Evolutionary conservation across 2,329 filamentous ascomycete genomes (phyloP).

Genomic region (Fusarium tricinctum): DNA sequence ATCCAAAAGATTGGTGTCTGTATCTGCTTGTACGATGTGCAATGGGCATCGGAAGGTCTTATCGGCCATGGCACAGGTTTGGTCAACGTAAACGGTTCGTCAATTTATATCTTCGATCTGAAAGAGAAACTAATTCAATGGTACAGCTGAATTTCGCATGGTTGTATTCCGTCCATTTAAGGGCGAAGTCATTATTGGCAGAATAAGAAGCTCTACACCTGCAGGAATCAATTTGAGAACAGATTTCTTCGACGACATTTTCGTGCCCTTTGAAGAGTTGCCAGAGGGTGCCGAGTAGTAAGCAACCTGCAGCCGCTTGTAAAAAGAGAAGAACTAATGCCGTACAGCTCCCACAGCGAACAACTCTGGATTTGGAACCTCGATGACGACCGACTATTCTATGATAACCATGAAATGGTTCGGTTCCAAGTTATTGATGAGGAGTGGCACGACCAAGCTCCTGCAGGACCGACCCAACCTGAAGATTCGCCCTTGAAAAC

Average conservation of each 20-base stretch:
- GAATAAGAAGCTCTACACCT: slow-evolving; percentile 80
- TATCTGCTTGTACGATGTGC: slow-evolving; percentile 91
- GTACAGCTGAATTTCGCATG: slow-evolving; percentile 84
- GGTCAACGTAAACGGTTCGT: slow-evolving; percentile 90
- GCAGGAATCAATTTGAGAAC: slow-evolving; percentile 83
- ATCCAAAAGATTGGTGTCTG: slow-evolving; percentile 96
- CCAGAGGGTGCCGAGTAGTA: slow-evolving; percentile 84
- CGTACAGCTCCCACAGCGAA: slow-evolving; percentile 75
- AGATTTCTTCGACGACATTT: slow-evolving; percentile 95
- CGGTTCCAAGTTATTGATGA: slow-evolving; percentile 89
- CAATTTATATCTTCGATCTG: neutral
- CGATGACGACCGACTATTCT: slow-evolving; percentile 81
- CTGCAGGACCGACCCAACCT: slow-evolving; percentile 74
- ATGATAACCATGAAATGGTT: slow-evolving; percentile 91
- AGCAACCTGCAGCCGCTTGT: slow-evolving; percentile 22
- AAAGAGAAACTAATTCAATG: slow-evolving; percentile 18
- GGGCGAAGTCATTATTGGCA: slow-evolving; percentile 88
- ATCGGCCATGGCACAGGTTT: slow-evolving; percentile 93
- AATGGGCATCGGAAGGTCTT: slow-evolving; percentile 90
- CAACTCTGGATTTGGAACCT: slow-evolving; percentile 88
- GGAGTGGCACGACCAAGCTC: slow-evolving; percentile 90
- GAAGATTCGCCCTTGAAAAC: slow-evolving; percentile 74
- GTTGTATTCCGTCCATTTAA: slow-evolving; percentile 97
- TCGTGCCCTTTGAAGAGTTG: slow-evolving; percentile 80
- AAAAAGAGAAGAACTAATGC: slow-evolving; percentile 23